A percentile compares a stretch with the other conserved stretches of the same genome.
Evolutionary conservation across 2,329 filamentous ascomycete genomes (phyloP).

Genomic region (Fusarium anguioides): DNA sequence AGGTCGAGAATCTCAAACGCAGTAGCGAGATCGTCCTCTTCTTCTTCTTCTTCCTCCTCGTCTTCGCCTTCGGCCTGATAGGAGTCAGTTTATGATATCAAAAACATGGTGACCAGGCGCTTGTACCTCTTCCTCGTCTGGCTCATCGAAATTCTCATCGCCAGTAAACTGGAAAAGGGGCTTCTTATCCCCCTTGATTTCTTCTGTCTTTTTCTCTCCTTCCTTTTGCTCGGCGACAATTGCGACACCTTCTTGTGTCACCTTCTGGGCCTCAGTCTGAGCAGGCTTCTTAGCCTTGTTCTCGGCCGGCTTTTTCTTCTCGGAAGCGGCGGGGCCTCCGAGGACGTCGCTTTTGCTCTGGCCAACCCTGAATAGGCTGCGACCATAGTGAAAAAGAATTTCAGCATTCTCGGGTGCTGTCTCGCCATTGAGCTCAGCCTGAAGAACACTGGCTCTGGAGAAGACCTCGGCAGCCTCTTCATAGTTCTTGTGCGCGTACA

Average conservation of each 20-base stretch:
- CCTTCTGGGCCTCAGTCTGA: constrained; percentile 55
- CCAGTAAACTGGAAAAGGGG: constrained; percentile 92
- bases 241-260: constrained; percentile 59
- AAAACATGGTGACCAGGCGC: neutral
- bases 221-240: constrained; percentile 59
- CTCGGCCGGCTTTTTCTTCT: constrained; percentile 54
- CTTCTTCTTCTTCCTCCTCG: constrained; percentile 72
- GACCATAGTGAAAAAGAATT: constrained; percentile 92
- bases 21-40: constrained; percentile 79
- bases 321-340: constrained; percentile 77
- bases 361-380: constrained; percentile 92
- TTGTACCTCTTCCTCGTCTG: constrained; percentile 74
- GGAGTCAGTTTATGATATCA: constrained; percentile 17
- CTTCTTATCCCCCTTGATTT: constrained; percentile 67
- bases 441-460: constrained; percentile 87
- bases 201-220: constrained; percentile 53
- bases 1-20: constrained; percentile 89
- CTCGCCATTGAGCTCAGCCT: constrained; percentile 92
- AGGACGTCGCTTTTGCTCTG: constrained; percentile 95
- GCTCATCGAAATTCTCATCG: constrained; percentile 91
- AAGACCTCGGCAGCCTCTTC: constrained; percentile 87
- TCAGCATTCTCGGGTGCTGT: constrained; percentile 91
- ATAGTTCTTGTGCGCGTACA: constrained; percentile 92
- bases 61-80: constrained; percentile 55
- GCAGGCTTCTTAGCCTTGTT: constrained; percentile 54